Evolutionary conservation across 345 rosid genomes (phyloP).

Genomic region (Lepidium africanum): DNA sequence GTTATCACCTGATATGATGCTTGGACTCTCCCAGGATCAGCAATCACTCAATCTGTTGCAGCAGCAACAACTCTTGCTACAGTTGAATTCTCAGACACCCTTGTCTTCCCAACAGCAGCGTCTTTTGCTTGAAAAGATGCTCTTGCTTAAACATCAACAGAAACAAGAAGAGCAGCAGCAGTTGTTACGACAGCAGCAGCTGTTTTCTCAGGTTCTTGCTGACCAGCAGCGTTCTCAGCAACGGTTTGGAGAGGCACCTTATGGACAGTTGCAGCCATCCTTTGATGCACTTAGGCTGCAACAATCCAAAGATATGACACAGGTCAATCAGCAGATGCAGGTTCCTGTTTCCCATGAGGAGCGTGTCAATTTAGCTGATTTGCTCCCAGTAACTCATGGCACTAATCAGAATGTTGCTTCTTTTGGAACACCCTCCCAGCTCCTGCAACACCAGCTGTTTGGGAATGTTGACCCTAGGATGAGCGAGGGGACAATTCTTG

Average conservation of each 20-base stretch:
- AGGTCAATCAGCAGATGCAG: conserved; percentile 43
- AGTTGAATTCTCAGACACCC: conserved; percentile 59
- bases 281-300: conserved; percentile 49
- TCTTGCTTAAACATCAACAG: conserved; percentile 72
- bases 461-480: conserved; percentile 33
- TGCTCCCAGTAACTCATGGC: conserved; percentile 39
- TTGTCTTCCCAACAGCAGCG: conserved; percentile 68
- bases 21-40: conserved; percentile 63
- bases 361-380: conserved; percentile 31
- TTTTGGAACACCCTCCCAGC: conserved; percentile 35
- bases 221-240: conserved; percentile 59
- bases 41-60: conserved; percentile 68
- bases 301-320: conserved; percentile 43
- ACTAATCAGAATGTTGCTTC: conserved; percentile 29
- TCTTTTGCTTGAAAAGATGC: conserved; percentile 52
- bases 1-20: conserved; percentile 47
- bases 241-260: conserved; percentile 51
- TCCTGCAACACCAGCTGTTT: conserved; percentile 50
- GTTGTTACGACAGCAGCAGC: conserved; percentile 66
- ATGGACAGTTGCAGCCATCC: conserved; percentile 48
- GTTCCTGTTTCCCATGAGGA: conserved; percentile 44
- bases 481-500: conserved; percentile 27
- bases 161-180: conserved; percentile 83
- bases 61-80: conserved; percentile 65
- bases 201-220: conserved; percentile 66